These are phyloP conservation scores for Phytophthora agathidicida DNA, from an alignment of 352 stramenopile genomes.

Conservation along the genomic window DNA sequence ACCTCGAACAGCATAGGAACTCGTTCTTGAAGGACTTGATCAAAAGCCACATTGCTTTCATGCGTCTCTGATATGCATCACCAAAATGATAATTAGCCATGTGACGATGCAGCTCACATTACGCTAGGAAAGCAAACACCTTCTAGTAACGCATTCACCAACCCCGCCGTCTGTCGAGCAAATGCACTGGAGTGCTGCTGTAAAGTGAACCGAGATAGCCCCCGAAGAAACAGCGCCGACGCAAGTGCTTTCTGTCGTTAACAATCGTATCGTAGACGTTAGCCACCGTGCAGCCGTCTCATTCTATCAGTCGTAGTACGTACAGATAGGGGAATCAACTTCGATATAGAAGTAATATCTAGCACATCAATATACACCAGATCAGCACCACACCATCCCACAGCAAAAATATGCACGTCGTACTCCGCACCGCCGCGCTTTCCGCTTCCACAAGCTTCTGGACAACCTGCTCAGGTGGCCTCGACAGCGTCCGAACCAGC, in stretches of 20 bases:
- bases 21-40: constrained; percentile 41
- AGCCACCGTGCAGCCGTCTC: background rate
- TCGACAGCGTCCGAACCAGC: constrained; percentile 67
- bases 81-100: background rate
- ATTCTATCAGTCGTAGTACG: constrained; percentile 1
- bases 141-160: constrained; percentile 45
- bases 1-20: constrained; percentile 57
- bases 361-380: constrained; percentile 1
- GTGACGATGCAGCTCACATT: background rate
- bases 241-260: constrained; percentile 49
- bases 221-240: constrained; percentile 49
- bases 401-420: background rate
- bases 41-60: constrained; percentile 40
- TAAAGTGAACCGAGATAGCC: constrained; percentile 34
- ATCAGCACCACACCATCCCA: background rate
- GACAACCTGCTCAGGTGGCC: constrained; percentile 68
- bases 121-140: constrained; percentile 20
- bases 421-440: constrained; percentile 31
- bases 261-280: background rate
- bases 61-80: constrained; percentile 32
- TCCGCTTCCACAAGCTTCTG: constrained; percentile 61
- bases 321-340: constrained; percentile 29
- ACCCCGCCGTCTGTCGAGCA: constrained; percentile 30
- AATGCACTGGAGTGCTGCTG: constrained; percentile 30
- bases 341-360: constrained; percentile 27